These are phyloP conservation scores for Barbarea vulgaris DNA, from an alignment of 345 rosid genomes.

Conservation along the genomic window DNA sequence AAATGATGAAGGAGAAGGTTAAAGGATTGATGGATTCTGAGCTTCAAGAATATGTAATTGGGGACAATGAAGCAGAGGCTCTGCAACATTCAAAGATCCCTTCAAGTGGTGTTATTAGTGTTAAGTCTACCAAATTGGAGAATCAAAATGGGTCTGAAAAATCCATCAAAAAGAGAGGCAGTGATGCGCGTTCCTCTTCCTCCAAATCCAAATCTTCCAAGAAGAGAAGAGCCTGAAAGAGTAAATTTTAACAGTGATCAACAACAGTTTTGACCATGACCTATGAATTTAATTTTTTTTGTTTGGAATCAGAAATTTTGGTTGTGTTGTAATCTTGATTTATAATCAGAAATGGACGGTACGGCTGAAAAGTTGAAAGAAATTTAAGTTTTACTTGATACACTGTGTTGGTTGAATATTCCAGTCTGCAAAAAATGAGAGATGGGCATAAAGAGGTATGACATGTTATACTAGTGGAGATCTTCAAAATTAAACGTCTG, in stretches of 20 bases:
- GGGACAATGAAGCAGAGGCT: constrained; percentile 64
- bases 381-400: no score
- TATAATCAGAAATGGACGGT: no score
- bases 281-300: background rate
- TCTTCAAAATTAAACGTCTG: no score
- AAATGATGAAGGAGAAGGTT: constrained; percentile 54
- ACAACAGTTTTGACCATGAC: constrained; percentile 11
- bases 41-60: constrained; percentile 64
- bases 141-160: constrained; percentile 40
- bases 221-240: constrained; percentile 53
- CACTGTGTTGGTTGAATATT: no score
- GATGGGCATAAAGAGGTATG: no score
- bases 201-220: constrained; percentile 59
- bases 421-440: no score
- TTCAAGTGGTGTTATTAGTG: constrained; percentile 61
- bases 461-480: no score
- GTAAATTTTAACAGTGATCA: background rate
- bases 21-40: constrained; percentile 60
- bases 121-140: constrained; percentile 45
- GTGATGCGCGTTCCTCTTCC: constrained; percentile 43
- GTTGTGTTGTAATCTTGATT: background rate
- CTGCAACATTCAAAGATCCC: constrained; percentile 58
- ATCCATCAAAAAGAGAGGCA: constrained; percentile 59
- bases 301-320: background rate
- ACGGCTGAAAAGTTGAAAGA: no score